Conservation (phyloP, 169 alveolate genomes). For the Theileria equi region DNA sequence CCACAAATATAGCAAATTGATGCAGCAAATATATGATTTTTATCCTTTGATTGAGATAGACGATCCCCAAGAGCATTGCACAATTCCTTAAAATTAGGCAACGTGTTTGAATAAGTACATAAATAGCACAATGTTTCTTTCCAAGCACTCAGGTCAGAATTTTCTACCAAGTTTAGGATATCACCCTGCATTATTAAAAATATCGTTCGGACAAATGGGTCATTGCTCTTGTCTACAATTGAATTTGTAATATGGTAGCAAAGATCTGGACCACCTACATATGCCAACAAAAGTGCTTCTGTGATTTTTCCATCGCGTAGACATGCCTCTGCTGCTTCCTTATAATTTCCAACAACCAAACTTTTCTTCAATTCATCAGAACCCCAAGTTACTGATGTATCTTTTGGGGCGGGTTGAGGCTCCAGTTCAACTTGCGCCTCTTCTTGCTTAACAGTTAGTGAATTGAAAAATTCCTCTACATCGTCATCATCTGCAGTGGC, state of each 20-base stretch:
- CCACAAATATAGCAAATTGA: slow-evolving; percentile 76
- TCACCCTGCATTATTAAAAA: slow-evolving; percentile 65
- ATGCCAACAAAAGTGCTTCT: slow-evolving; percentile 70
- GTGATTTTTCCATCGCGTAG: slow-evolving; percentile 55
- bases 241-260: slow-evolving; percentile 61
- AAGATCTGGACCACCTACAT: slow-evolving; percentile 71
- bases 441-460: slow-evolving; percentile 6
- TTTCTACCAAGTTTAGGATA: slow-evolving; percentile 41
- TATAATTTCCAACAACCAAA: slow-evolving; percentile 65
- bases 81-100: slow-evolving; percentile 42
- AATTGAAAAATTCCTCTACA: slow-evolving; percentile 58
- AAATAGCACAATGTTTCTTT: slow-evolving; percentile 66
- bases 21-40: slow-evolving; percentile 70
- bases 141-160: slow-evolving; percentile 67
- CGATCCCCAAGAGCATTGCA: slow-evolving; percentile 66
- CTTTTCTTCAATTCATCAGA: slow-evolving; percentile 40
- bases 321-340: slow-evolving; percentile 72
- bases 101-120: slow-evolving; percentile 56
- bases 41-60: slow-evolving; percentile 59
- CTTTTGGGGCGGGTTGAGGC: background rate
- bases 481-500: slow-evolving; percentile 23
- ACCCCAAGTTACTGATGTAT: slow-evolving; percentile 19
- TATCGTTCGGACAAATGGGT: slow-evolving; percentile 59
- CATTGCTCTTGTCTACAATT: slow-evolving; percentile 46
- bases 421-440: background rate